phyloP scores from a whole-genome alignment of 805 yeast species.

The Nakazawaea laoshanensis region DNA sequence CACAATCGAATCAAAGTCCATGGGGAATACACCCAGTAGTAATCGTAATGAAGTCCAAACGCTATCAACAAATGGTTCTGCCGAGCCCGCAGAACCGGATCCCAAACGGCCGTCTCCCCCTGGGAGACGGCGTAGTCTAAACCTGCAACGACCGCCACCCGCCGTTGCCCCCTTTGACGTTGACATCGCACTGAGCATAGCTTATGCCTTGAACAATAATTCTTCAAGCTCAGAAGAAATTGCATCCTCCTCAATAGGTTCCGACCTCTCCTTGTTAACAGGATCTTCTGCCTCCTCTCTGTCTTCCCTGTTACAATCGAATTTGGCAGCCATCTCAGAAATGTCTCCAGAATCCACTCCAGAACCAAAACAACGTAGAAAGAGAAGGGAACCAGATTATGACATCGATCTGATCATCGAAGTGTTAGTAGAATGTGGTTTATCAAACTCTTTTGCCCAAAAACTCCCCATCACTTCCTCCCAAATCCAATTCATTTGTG shows the following conservation, averaged over 20 bases:
- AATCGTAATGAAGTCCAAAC: too few species aligned
- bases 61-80: too few species aligned
- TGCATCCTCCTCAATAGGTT: slow-evolving; percentile 33
- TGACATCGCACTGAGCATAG: slow-evolving; percentile 40
- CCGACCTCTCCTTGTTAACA: slow-evolving; percentile 28
- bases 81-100: slow-evolving; percentile 10
- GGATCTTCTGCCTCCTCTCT: slow-evolving; percentile 19
- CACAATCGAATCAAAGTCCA: too few species aligned
- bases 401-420: slow-evolving; percentile 60
- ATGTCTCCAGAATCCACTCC: slow-evolving; percentile 22
- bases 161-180: too few species aligned
- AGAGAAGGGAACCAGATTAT: slow-evolving; percentile 18
- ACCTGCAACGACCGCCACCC: too few species aligned
- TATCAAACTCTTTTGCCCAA: slow-evolving; percentile 30
- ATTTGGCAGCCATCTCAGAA: slow-evolving; percentile 25
- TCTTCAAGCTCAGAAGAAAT: slow-evolving; percentile 10
- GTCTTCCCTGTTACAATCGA: slow-evolving; percentile 14
- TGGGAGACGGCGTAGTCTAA: too few species aligned
- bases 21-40: too few species aligned
- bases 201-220: slow-evolving; percentile 22
- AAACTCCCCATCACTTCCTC: slow-evolving; percentile 41
- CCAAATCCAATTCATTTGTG: slow-evolving; percentile 51
- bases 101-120: slow-evolving; percentile 6
- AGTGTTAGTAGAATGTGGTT: slow-evolving; percentile 45
- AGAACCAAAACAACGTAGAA: slow-evolving; percentile 13